Conservation (phyloP, 148 eudicot species). For the Rhododendron mucronatum region DNA sequence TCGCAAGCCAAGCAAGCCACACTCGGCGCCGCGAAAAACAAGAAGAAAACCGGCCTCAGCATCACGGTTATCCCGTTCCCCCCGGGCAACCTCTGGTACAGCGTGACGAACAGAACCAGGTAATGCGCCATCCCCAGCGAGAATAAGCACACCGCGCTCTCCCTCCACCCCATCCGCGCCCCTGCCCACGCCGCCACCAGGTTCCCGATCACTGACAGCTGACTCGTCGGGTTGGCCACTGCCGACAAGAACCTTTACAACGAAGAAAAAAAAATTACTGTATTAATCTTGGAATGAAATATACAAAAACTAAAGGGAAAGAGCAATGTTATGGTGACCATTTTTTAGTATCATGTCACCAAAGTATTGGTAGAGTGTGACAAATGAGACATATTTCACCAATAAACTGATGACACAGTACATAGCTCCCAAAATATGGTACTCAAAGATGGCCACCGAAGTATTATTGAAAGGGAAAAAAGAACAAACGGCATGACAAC, state of each 20-base stretch:
- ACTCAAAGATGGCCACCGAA: too few relatives aligned
- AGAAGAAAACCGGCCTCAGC: constrained; percentile 37
- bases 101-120: constrained; percentile 40
- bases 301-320: too few relatives aligned
- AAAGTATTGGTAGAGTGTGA: too few relatives aligned
- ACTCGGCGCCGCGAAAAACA: constrained; percentile 44
- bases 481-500: too few relatives aligned
- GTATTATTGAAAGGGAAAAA: too few relatives aligned
- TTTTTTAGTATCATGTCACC: too few relatives aligned
- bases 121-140: constrained; percentile 72
- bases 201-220: constrained; percentile 43
- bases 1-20: constrained; percentile 41
- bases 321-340: too few relatives aligned
- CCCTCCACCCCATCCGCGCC: constrained; percentile 53
- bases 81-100: constrained; percentile 38
- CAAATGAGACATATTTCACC: too few relatives aligned
- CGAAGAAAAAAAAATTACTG: too few relatives aligned
- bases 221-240: constrained; percentile 49
- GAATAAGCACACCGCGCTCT: constrained; percentile 50
- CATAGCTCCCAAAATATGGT: too few relatives aligned
- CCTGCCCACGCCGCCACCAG: constrained; percentile 50
- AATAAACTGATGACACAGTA: too few relatives aligned
- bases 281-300: too few relatives aligned
- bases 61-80: constrained; percentile 22
- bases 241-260: constrained; percentile 7